Base-by-base conservation (phyloP, 2,329 filamentous ascomycete species). In the Diaporthe batatas region DNA sequence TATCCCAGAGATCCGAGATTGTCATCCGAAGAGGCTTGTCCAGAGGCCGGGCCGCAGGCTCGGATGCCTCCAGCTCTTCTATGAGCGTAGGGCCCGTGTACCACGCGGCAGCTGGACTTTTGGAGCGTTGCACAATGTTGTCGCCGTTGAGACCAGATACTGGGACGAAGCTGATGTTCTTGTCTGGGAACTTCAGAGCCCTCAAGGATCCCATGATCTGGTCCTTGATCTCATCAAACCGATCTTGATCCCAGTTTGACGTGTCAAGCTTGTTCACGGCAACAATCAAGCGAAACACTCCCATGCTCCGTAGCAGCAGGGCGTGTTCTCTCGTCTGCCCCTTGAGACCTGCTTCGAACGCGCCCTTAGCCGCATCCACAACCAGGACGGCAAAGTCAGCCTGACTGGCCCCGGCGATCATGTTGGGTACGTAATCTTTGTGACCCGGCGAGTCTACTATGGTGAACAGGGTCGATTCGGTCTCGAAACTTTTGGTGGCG, bases 271-370 rank as follows among this genome's bases (percentile, higher is more conserved):
- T 99, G 84, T 99, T 99, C 74, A 99, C 91, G 1, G 94, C 95
- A 36, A 99, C 93, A 54, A 99, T 92, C 21, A 99, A 87, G 34
- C 92, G 90, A 74, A 96, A 93, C 2, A 99, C 92, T 0, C 96
- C 96, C 85, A 98, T 93, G 77, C 95, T 98, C 74, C 96, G 90
- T 6, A 97, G 90, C 0, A 99, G 88, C 21, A 98, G 84, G 7
- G 96, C 94, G 80, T 99, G 96, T 79, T 99, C 96, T 80, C 94
- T 92, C 0, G 96, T 99, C 80, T 99, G 96, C 0, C 96, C 96
- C 79, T 93, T 96, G 42, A 98, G 85, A 0, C 96, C 97, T 4
- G 94, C 95, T 81, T 99, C 96, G 76, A 98, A 98, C 44, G 95
- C 95, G 44, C 96, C 96, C 0, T 91, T 94, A 72, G 93, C 92